phyloP scores from a whole-genome alignment of 2,329 filamentous ascomycete species.

The Colletotrichum neosansevieriae region DNA sequence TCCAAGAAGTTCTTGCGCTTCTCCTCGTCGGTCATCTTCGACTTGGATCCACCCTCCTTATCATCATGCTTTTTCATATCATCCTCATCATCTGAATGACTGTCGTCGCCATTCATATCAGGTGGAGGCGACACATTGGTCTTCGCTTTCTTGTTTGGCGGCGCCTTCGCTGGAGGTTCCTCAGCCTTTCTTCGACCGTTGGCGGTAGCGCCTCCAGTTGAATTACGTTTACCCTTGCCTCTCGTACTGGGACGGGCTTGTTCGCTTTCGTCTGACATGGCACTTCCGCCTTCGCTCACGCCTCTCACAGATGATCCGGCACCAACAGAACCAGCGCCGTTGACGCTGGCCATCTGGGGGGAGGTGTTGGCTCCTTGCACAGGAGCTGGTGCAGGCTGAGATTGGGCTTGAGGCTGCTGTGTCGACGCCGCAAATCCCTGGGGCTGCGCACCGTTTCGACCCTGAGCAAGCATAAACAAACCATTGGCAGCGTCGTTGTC shows the following conservation, averaged over 20 bases:
- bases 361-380: conserved; percentile 57
- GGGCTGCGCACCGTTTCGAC: conserved; percentile 70
- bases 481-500: conserved; percentile 97
- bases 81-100: conserved; percentile 59
- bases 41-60: conserved; percentile 69
- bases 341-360: conserved; percentile 63
- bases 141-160: conserved; percentile 79
- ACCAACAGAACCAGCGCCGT: conserved; percentile 57
- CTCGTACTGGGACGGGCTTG: conserved; percentile 74
- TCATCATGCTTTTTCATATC: conserved; percentile 60
- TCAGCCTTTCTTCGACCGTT: conserved; percentile 87
- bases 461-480: conserved; percentile 88
- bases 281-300: conserved; percentile 76
- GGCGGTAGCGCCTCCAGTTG: conserved; percentile 53
- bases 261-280: conserved; percentile 79
- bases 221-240: conserved; percentile 77
- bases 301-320: conserved; percentile 59
- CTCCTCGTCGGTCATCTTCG: conserved; percentile 97
- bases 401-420: conserved; percentile 59
- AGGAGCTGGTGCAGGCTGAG: conserved; percentile 57
- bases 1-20: conserved; percentile 99
- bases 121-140: conserved; percentile 57
- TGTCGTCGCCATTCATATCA: conserved; percentile 46
- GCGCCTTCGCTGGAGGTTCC: conserved; percentile 70
- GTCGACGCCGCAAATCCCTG: conserved; percentile 61